These are phyloP conservation scores for Gymnopilus dilepis DNA, from an alignment of 768 basidiomycete species.

Conservation along the genomic window DNA sequence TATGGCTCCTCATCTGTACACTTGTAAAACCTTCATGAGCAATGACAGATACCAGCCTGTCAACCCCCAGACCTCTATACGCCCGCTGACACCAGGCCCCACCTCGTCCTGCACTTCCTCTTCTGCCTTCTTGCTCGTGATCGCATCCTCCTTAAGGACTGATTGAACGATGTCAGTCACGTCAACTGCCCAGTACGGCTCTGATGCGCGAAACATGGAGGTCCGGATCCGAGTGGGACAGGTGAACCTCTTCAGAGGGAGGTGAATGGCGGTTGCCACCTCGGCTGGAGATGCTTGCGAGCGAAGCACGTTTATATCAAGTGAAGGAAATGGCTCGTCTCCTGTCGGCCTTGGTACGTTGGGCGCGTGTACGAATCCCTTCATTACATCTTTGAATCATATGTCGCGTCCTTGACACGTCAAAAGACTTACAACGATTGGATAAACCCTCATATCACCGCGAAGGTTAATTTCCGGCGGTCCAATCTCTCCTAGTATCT, in stretches of 20 bases:
- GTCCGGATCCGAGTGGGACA: constrained; percentile 52
- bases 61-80: constrained; percentile 80
- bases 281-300: constrained; percentile 56
- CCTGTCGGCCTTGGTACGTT: constrained; percentile 17
- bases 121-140: constrained; percentile 38
- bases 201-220: constrained; percentile 58
- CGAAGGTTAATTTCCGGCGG: constrained; percentile 63
- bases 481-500: constrained; percentile 68
- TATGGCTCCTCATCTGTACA: constrained; percentile 42
- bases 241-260: constrained; percentile 60
- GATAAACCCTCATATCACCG: constrained; percentile 72
- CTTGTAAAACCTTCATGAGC: constrained; percentile 59
- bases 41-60: constrained; percentile 82
- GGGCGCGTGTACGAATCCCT: constrained; percentile 36
- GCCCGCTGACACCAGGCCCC: constrained; percentile 46
- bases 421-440: constrained; percentile 65
- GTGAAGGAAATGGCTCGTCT: constrained; percentile 61
- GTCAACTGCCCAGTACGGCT: constrained; percentile 70
- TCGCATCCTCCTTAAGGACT: constrained; percentile 27
- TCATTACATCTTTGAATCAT: constrained; percentile 12
- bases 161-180: constrained; percentile 62
- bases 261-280: constrained; percentile 74
- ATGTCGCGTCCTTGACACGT: not conserved
- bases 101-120: constrained; percentile 43
- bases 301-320: constrained; percentile 56